Evolutionary conservation across 805 yeast species (phyloP).

Genomic region (Saccharomycopsis oosterbeekiorum): DNA sequence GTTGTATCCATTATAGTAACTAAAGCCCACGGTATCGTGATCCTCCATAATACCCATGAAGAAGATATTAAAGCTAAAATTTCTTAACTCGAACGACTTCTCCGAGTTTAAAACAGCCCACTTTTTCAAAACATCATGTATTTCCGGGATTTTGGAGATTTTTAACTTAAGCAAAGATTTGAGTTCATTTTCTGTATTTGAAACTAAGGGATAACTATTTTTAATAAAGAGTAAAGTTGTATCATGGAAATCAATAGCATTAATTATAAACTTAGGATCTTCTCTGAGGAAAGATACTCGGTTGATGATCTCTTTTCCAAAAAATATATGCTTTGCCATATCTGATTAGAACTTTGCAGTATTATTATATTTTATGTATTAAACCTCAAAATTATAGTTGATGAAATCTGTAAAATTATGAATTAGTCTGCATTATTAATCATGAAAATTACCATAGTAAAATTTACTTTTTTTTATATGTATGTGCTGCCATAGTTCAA

Average conservation of each 20-base stretch:
- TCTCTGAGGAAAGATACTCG: slow-evolving; percentile 48
- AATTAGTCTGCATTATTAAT: too few species aligned
- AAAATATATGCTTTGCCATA: slow-evolving; percentile 25
- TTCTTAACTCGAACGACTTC: slow-evolving; percentile 5
- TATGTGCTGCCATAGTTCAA: too few species aligned
- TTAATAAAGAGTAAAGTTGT: slow-evolving; percentile 33
- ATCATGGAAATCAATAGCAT: slow-evolving; percentile 34
- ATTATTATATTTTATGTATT: not conserved
- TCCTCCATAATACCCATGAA: slow-evolving; percentile 36
- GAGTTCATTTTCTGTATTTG: not conserved
- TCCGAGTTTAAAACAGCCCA: slow-evolving; percentile 21
- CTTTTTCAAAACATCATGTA: slow-evolving; percentile 17
- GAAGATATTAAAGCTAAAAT: slow-evolving; percentile 20
- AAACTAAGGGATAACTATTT: slow-evolving; percentile 24
- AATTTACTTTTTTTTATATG: too few species aligned
- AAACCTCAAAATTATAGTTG: not conserved
- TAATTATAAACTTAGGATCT: slow-evolving; percentile 37
- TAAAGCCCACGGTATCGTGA: slow-evolving; percentile 23
- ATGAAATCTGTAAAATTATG: too few species aligned
- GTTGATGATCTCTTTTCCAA: slow-evolving; percentile 42
- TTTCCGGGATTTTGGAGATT: slow-evolving; percentile 11
- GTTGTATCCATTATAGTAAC: slow-evolving; percentile 25
- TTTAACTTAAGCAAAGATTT: slow-evolving; percentile 19
- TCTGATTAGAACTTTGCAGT: not conserved
- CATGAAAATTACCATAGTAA: too few species aligned